These are phyloP conservation scores for Stephania cephalantha DNA, from an alignment of 164 flowering plant species.

Conservation along the genomic window DNA sequence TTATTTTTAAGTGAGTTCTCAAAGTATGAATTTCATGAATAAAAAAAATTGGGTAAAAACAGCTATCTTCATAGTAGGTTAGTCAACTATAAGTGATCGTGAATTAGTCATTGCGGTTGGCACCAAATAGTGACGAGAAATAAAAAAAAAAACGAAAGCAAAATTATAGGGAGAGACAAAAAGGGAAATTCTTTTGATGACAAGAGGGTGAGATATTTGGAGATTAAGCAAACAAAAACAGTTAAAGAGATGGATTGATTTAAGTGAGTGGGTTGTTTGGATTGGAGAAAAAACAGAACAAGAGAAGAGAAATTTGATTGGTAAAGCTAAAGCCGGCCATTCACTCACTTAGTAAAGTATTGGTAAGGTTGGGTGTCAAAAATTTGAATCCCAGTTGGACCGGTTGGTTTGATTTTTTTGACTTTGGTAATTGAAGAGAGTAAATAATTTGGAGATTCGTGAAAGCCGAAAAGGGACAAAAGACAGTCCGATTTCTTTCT, in stretches of 20 bases:
- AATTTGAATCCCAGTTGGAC: slow-evolving; percentile 4
- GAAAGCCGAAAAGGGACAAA: not conserved
- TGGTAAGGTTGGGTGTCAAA: not conserved
- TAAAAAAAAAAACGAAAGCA: too few species aligned
- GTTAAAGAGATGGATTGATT: not conserved
- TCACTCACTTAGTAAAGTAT: not conserved
- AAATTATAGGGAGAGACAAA: too few species aligned
- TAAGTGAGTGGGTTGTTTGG: not conserved
- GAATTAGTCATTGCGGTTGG: too few species aligned
- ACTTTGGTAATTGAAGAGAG: not conserved
- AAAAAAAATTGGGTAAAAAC: too few species aligned
- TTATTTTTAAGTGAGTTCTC: too few species aligned
- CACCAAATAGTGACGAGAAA: too few species aligned
- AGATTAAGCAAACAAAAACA: not conserved
- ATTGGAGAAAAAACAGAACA: not conserved
- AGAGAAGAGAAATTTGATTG: not conserved
- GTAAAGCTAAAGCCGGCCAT: slow-evolving; percentile 4
- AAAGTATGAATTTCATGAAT: too few species aligned
- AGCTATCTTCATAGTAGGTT: too few species aligned
- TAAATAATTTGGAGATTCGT: not conserved
- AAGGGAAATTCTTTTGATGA: not conserved
- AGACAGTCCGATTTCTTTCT: not conserved
- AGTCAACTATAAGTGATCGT: too few species aligned
- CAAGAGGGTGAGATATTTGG: slow-evolving; percentile 2
- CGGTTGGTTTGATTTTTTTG: not conserved